Evolutionary conservation across 2,329 filamentous ascomycete genomes (phyloP), one percentile per base, ranked within the genome.

Genomic region (Cladosporium sphaerospermum): DNA sequence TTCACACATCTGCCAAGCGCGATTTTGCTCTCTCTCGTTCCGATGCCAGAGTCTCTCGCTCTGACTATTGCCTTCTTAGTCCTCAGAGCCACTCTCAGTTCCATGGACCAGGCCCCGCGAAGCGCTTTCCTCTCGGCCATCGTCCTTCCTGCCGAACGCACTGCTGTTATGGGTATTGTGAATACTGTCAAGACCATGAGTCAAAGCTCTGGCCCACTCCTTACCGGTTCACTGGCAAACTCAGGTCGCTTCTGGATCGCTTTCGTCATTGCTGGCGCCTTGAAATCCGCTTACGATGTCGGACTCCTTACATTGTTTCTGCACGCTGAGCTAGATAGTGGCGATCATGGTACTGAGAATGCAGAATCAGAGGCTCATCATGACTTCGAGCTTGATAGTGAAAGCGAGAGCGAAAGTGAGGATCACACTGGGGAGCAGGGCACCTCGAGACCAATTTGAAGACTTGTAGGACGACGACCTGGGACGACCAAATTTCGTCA

Each of bases 1-100:
- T 86, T 87, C 62, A 88, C 85, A 0, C 85, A 89, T 60, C 72
- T 89, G 0, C 86, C 86, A 0, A 86, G 84, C 0, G 75, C 85
- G 7, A 68, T 88, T 23, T 84, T 83, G 58, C 75, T 88, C 1
- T 56, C 60, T 11, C 48, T 88, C 16, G 80, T 89, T 18, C 80
- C 82, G 0, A 61, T 84, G 0, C 81, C 83, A 0, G 67, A 71
- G 16, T 72, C 74, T 3, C 69, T 82, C 0, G 72, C 72, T 9
- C 56, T 83, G 4, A 77, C 84, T 0, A 73, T 87, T 43, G 66
- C 75, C 0, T 79, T 89, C 53, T 72, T 88, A 9, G 67, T 85
- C 13, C 71, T 85, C 9, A 78, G 86, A 7, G 75, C 84, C 0
- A 81, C 79, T 56, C 78, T 79, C 0, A 78, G 81, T 52, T 82